A percentile compares a stretch with the other conserved stretches of the same genome.
These are phyloP conservation scores for Blastocystis sp. DNA, from an alignment of 352 stramenopile species.

Conservation along the genomic window DNA sequence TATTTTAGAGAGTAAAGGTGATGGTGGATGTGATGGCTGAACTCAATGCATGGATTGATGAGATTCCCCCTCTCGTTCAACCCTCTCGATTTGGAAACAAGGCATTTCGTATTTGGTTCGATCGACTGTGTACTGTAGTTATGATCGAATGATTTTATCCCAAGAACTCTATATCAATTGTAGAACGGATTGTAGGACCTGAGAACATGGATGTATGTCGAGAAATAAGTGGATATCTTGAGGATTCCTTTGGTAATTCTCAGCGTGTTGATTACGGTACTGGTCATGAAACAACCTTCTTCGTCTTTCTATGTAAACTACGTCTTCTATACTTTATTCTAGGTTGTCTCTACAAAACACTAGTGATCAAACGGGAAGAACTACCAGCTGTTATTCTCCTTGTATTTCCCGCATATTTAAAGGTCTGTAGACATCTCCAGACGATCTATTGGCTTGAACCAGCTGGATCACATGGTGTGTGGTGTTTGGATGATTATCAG, in stretches of 20 bases:
- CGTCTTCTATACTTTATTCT: not conserved
- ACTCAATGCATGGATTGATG: slow-evolving; percentile 82
- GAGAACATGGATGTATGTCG: slow-evolving; percentile 51
- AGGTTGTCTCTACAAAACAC: slow-evolving; percentile 69
- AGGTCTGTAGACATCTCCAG: slow-evolving; percentile 87
- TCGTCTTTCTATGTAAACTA: slow-evolving; percentile 81
- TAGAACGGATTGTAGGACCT: slow-evolving; percentile 18
- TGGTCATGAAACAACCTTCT: slow-evolving; percentile 94
- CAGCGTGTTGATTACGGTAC: slow-evolving; percentile 96
- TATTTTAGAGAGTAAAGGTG: slow-evolving; percentile 23
- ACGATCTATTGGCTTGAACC: slow-evolving; percentile 91
- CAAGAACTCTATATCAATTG: slow-evolving; percentile 49
- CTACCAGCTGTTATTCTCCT: slow-evolving; percentile 73
- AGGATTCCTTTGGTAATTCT: slow-evolving; percentile 91
- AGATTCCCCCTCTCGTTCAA: slow-evolving; percentile 86
- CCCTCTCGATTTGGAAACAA: slow-evolving; percentile 91
- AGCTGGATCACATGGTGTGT: slow-evolving; percentile 95
- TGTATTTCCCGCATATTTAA: slow-evolving; percentile 88
- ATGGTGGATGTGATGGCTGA: slow-evolving; percentile 70
- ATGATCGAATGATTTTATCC: not conserved
- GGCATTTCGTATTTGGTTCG: slow-evolving; percentile 84
- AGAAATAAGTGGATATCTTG: slow-evolving; percentile 89
- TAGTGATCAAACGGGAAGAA: slow-evolving; percentile 68
- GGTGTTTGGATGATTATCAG: slow-evolving; percentile 97
- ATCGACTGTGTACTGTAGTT: slow-evolving; percentile 77